Evolutionary conservation across 139 green algal species (phyloP).

Genomic region (Chlorella sp.): DNA sequence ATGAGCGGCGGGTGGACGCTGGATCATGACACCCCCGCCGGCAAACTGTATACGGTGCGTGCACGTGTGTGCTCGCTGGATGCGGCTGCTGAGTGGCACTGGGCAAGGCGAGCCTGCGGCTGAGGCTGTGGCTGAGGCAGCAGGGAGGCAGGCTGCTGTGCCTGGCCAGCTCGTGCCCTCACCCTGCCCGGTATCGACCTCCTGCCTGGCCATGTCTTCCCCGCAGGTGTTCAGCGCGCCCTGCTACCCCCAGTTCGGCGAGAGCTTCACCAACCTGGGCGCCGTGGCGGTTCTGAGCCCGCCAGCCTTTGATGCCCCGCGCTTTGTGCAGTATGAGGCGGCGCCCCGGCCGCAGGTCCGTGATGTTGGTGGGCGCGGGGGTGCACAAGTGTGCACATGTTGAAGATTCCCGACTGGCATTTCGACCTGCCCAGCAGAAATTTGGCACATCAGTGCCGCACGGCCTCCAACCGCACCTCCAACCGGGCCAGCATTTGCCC

Average conservation of each 20-base stretch:
- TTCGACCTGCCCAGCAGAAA: too few species aligned
- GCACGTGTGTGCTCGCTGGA: too few species aligned
- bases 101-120: too few species aligned
- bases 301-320: slow-evolving; percentile 58
- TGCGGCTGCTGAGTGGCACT: too few species aligned
- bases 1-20: slow-evolving; percentile 80
- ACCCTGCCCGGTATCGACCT: too few species aligned
- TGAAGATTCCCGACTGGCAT: too few species aligned
- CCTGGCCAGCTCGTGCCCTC: too few species aligned
- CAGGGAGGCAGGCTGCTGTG: too few species aligned
- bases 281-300: slow-evolving; percentile 70
- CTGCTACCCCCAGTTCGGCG: slow-evolving; percentile 89
- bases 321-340: slow-evolving; percentile 67
- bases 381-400: neutral
- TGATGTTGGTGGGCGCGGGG: neutral
- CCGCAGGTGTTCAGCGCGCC: slow-evolving; percentile 85
- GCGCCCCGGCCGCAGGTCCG: slow-evolving; percentile 53
- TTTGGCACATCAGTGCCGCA: too few species aligned
- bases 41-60: slow-evolving; percentile 75
- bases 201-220: too few species aligned
- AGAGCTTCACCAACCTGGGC: slow-evolving; percentile 65
- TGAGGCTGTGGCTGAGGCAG: too few species aligned
- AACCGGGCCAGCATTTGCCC: too few species aligned
- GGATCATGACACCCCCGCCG: slow-evolving; percentile 83
- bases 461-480: neutral